These are phyloP conservation scores for Laburnicola sp. DNA, from an alignment of 2,329 filamentous ascomycete species.

Conservation along the genomic window DNA sequence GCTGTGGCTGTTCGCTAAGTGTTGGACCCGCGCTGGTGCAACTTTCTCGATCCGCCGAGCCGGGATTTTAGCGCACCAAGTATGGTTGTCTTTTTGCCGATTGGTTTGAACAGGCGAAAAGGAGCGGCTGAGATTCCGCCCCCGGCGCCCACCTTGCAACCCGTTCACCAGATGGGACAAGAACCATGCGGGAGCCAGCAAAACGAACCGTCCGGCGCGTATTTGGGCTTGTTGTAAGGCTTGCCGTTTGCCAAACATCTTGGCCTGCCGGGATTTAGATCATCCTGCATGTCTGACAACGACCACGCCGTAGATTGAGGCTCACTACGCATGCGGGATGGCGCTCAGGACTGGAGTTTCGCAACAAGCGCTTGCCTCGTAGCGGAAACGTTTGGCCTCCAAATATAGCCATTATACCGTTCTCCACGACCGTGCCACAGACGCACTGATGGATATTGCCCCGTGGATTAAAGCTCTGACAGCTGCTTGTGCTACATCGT, in stretches of 20 bases:
- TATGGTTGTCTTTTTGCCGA: background rate
- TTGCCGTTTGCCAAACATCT: background rate
- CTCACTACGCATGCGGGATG: background rate
- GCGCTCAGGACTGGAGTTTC: background rate
- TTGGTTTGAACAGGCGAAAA: too few relatives aligned
- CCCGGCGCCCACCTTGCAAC: background rate
- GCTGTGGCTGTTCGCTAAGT: constrained; percentile 1
- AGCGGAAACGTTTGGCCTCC: background rate
- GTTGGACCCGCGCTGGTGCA: too few relatives aligned
- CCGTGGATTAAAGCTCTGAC: background rate
- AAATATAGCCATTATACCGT: background rate
- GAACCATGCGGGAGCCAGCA: background rate
- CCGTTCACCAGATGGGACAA: background rate
- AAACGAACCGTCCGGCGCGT: background rate
- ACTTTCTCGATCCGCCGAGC: too few relatives aligned
- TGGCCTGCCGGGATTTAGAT: background rate
- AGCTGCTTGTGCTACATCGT: background rate
- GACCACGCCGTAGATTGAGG: background rate
- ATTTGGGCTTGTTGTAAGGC: constrained; percentile 2
- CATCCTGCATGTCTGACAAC: background rate
- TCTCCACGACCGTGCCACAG: background rate
- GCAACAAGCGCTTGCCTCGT: background rate
- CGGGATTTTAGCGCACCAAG: background rate
- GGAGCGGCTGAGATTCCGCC: too few relatives aligned
- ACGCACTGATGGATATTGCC: too few relatives aligned